Percentiles rank a stretch among this genome's conserved stretches.
Conservation (phyloP, 1,284 basidiomycete species). For the Ustilago xerochloae region DNA sequence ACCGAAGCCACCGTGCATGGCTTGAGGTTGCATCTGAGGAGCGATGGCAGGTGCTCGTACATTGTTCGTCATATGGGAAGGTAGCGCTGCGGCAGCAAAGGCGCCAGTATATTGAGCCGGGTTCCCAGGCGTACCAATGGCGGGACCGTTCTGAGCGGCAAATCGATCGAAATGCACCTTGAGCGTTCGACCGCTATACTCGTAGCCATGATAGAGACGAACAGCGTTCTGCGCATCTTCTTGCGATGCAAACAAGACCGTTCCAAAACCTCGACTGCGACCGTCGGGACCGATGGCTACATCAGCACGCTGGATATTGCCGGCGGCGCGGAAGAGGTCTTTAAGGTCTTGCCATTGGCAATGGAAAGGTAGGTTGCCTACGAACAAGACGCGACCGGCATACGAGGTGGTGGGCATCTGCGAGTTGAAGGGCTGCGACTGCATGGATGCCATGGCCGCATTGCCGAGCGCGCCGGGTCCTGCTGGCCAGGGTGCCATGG, state of each 20-base stretch:
- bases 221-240: slow-evolving; percentile 91
- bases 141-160: slow-evolving; percentile 45
- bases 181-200: slow-evolving; percentile 83
- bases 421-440: slow-evolving; percentile 42
- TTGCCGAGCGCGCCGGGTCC: slow-evolving; percentile 35
- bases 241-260: slow-evolving; percentile 86
- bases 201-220: slow-evolving; percentile 73
- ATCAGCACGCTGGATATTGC: slow-evolving; percentile 90
- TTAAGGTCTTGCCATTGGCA: slow-evolving; percentile 68
- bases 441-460: slow-evolving; percentile 22
- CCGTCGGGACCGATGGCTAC: slow-evolving; percentile 92
- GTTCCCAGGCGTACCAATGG: slow-evolving; percentile 53
- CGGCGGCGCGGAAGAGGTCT: slow-evolving; percentile 63
- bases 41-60: slow-evolving; percentile 14
- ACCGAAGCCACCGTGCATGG: slow-evolving; percentile 13
- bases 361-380: slow-evolving; percentile 66
- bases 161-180: slow-evolving; percentile 83
- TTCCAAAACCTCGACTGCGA: slow-evolving; percentile 89
- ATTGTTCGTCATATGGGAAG: slow-evolving; percentile 51
- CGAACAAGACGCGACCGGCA: slow-evolving; percentile 65
- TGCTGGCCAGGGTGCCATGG: slow-evolving; percentile 45
- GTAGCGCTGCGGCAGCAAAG: slow-evolving; percentile 60
- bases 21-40: slow-evolving; percentile 18
- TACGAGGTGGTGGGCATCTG: slow-evolving; percentile 55
- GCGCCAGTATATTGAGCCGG: slow-evolving; percentile 67